phyloP scores from a whole-genome alignment of 2,329 filamentous ascomycete genomes.

The Pseudogymnoascus sp. region DNA sequence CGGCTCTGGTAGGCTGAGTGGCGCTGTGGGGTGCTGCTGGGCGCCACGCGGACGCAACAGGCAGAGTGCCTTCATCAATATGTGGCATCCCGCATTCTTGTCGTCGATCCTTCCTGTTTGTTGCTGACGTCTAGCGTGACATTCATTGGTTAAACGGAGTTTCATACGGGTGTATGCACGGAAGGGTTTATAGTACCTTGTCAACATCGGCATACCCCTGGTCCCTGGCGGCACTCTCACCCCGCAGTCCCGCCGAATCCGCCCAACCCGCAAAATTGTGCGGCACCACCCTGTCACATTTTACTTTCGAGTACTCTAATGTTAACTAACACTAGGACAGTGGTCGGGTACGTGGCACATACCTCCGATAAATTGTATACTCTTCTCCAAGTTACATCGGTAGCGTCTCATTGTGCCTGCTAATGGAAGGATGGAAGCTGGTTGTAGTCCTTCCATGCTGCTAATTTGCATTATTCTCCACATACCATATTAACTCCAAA shows the following conservation, averaged over 20 bases:
- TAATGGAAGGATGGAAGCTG: background rate
- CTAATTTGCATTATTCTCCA: background rate
- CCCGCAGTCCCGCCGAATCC: slow-evolving; percentile 2
- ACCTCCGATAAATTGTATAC: background rate
- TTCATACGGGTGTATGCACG: background rate
- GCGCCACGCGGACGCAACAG: slow-evolving; percentile 4
- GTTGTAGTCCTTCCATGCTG: background rate
- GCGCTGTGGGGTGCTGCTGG: background rate
- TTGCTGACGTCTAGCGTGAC: background rate
- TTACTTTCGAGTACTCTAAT: background rate
- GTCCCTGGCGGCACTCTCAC: slow-evolving; percentile 3
- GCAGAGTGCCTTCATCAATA: background rate
- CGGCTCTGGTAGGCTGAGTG: background rate
- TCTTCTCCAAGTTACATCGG: background rate
- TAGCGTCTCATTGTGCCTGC: background rate
- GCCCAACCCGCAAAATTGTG: background rate
- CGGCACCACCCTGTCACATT: background rate
- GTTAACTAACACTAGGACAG: background rate
- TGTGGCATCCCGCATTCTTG: background rate
- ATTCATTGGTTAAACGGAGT: background rate
- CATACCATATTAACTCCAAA: background rate
- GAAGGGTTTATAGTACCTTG: background rate
- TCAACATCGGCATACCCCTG: slow-evolving; percentile 2
- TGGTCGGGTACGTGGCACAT: background rate
- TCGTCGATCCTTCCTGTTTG: background rate